Base-by-base conservation (phyloP, 345 rosid species). In the Aegle marmelos region DNA sequence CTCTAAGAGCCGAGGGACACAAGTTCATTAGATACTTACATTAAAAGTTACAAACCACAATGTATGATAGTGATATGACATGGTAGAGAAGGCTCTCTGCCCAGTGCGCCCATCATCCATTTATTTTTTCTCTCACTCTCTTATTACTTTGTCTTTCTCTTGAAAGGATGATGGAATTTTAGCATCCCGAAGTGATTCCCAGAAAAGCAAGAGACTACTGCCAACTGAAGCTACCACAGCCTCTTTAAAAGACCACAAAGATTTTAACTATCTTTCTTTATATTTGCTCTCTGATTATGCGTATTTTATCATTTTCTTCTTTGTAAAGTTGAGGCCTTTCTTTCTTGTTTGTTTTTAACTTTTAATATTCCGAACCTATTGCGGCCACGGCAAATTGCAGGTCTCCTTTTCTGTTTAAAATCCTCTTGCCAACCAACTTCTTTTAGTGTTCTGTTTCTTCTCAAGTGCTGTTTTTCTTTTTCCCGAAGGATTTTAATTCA, bases 101-200 rank as follows among this genome's bases (percentile, higher is more conserved):
- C 81, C 87, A 81, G 48, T 0, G 76, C 76, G 59, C 25, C 36
- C 72, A 30, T 58, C 75, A 71, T 21, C 64, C 66, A 17, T 68
- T 59, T 24, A 36, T 54, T 56, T 39, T 57, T 59, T 57, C 58
- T 66, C 39, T 70, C 34, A 39, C 63, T 27, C 36, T 31, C 56
- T 68, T 57, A 31, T 27, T 59, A 17, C 61, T 61, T 73, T 78
- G 58, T 76, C 75, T 71, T 62, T 4, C 76, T 37, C 60, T 72
- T 53, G 71, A 54, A 30, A 33, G 57, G 66, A 60, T 27, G 81
- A 74, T 82, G 87, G 91, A 90, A 88, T 88, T 90, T 90, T 72
- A 86, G 89, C 83, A 85, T 87, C 92, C 91, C 93, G 76, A 91
- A 58, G 84, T 77, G 64, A 78, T 74, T 74, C 76, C 73, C 25